Evolutionary conservation across 345 rosid genomes (phyloP), one percentile per base, ranked within the genome.

Genomic region (Acer campestre): DNA sequence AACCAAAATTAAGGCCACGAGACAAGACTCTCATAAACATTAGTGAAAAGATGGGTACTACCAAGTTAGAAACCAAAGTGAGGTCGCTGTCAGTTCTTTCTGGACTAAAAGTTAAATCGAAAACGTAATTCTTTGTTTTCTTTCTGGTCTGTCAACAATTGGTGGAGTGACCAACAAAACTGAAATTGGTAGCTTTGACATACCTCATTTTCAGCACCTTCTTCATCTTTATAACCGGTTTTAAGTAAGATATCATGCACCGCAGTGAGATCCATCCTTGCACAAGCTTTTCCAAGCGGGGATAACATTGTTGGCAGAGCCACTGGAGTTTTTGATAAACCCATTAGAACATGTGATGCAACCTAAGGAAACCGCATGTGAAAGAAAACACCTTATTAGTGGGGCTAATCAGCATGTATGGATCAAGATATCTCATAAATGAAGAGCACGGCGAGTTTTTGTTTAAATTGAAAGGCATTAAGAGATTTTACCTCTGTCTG

Each of bases 211-310:
- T 88, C 96, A 55, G 96, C 96, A 73, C 98, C 98, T 83, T 93
- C 98, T 73, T 93, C 96, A 42, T 93, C 98, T 84, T 85, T 91
- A 70, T 93, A 93, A 78, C 96, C 96, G 6, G 92, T 90, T 84
- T 93, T 93, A 51, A 91, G 91, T 85, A 93, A 80, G 51, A 91
- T 89, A 61, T 91, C 98, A 67, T 91, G 94, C 71, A 91, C 92
- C 3, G 94, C 90, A 2, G 85, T 87, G 53, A 95, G 93, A 83
- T 95, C 98, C 97, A 91, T 92, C 81, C 91, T 88, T 0, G 88
- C 86, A 66, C 90, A 89, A 48, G 93, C 95, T 84, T 89, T 88
- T 70, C 95, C 95, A 72, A 91, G 90, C 0, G 89, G 88, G 3
- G 93, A 86, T 75, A 88, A 84, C 88, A 86, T 79, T n/a, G 89